Conservation (phyloP, 306 rosid genomes). For the Citrullus amarus region DNA sequence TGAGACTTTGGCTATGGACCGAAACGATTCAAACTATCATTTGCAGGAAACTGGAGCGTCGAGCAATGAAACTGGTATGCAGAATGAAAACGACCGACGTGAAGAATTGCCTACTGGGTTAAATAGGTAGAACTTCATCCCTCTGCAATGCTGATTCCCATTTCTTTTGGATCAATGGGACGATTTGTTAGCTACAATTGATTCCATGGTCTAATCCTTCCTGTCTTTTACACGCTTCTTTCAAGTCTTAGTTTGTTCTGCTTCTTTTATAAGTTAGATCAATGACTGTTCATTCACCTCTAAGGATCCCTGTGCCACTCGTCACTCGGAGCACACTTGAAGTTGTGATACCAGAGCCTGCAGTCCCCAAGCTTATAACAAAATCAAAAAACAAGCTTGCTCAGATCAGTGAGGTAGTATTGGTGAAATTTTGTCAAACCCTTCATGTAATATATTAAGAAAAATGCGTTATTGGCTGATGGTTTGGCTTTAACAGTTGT, state of each 20-base stretch:
- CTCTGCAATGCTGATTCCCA: neutral
- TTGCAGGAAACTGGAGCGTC: slow-evolving; percentile 62
- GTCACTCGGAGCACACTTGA: slow-evolving; percentile 93
- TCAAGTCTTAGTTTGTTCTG: neutral
- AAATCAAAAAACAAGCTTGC: slow-evolving; percentile 90
- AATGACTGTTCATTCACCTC: neutral
- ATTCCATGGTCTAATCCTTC: neutral
- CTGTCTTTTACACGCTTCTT: neutral
- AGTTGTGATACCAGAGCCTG: slow-evolving; percentile 85
- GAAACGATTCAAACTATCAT: neutral
- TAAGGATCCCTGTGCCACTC: slow-evolving; percentile 71
- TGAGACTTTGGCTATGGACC: neutral
- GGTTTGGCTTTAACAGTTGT: slow-evolving; percentile 42
- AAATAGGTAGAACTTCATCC: slow-evolving; percentile 46
- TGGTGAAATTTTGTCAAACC: slow-evolving; percentile 9
- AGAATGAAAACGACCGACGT: slow-evolving; percentile 55
- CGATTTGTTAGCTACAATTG: neutral
- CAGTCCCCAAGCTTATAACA: slow-evolving; percentile 78
- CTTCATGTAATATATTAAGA: neutral
- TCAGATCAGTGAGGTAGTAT: slow-evolving; percentile 78
- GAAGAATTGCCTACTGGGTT: slow-evolving; percentile 55
- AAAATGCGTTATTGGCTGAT: neutral
- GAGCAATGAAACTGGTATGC: slow-evolving; percentile 38
- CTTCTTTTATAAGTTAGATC: neutral
- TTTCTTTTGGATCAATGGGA: neutral